These are phyloP conservation scores for Xylaria sp. DNA, from an alignment of 2,329 filamentous ascomycete species.

Conservation along the genomic window DNA sequence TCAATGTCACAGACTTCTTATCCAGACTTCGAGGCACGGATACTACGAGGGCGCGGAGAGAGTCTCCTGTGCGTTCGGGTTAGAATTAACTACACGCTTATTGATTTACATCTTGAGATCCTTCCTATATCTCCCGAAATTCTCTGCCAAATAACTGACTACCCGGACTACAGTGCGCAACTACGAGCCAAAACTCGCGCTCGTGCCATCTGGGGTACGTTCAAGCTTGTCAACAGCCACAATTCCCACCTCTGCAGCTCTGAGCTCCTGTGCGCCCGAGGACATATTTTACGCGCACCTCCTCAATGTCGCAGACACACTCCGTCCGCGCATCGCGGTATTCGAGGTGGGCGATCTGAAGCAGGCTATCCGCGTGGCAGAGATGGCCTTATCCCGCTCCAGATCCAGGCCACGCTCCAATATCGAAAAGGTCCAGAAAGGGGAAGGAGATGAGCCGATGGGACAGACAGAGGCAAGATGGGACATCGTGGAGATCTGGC, in stretches of 20 bases:
- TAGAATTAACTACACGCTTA: not conserved
- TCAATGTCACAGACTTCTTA: not conserved
- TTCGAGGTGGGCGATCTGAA: conserved; percentile 77
- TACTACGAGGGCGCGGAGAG: not conserved
- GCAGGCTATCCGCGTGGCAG: conserved; percentile 74
- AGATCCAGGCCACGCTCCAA: not conserved
- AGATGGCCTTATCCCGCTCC: conserved; percentile 54
- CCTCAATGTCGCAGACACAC: conserved; percentile 62
- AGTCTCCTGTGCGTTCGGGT: not conserved
- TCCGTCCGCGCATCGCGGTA: conserved; percentile 67
- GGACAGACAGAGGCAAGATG: conserved; percentile 40
- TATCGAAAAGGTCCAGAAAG: not conserved
- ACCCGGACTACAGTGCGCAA: conserved; percentile 66
- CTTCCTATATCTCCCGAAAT: no score
- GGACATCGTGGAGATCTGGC: conserved; percentile 73
- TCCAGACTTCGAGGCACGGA: not conserved
- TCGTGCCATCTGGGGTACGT: conserved; percentile 65
- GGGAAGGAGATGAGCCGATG: not conserved
- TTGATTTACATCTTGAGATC: not conserved
- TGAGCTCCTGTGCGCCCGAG: conserved; percentile 47
- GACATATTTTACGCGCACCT: conserved; percentile 76
- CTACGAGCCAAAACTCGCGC: conserved; percentile 82
- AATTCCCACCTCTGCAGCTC: not conserved
- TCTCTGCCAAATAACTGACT: not conserved
- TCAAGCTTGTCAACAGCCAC: not conserved